phyloP scores from a whole-genome alignment of 2,329 filamentous ascomycete species.

The Botryotinia calthae region DNA sequence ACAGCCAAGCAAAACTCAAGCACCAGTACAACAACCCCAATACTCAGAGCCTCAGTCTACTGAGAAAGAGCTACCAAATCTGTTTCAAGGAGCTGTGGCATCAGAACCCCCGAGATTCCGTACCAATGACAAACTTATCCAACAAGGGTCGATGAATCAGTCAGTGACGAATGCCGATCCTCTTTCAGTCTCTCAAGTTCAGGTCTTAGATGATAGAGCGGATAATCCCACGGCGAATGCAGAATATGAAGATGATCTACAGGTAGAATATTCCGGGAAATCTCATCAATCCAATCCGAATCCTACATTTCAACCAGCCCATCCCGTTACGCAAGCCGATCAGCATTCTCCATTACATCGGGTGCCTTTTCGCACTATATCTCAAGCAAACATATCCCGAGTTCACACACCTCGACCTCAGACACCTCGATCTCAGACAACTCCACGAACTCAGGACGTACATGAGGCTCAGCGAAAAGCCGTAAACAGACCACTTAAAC shows the following conservation, averaged over 20 bases:
- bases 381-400: background rate
- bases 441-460: background rate
- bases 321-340: background rate
- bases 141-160: background rate
- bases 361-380: too few species aligned
- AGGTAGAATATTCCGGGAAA: background rate
- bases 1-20: background rate
- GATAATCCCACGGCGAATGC: background rate
- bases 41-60: background rate
- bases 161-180: background rate
- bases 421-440: background rate
- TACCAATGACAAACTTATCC: background rate
- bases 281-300: background rate
- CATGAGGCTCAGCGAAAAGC: background rate
- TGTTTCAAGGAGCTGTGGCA: background rate
- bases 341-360: background rate
- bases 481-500: conserved; percentile 2
- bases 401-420: conserved; percentile 1
- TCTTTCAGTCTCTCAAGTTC: background rate
- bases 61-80: background rate
- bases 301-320: background rate
- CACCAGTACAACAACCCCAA: background rate
- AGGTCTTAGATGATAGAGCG: background rate
- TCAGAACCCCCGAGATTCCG: background rate
- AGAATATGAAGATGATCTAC: background rate